Evolutionary conservation across 176 grass and related monocot genomes (phyloP).

Genomic region (Chloris gayana): DNA sequence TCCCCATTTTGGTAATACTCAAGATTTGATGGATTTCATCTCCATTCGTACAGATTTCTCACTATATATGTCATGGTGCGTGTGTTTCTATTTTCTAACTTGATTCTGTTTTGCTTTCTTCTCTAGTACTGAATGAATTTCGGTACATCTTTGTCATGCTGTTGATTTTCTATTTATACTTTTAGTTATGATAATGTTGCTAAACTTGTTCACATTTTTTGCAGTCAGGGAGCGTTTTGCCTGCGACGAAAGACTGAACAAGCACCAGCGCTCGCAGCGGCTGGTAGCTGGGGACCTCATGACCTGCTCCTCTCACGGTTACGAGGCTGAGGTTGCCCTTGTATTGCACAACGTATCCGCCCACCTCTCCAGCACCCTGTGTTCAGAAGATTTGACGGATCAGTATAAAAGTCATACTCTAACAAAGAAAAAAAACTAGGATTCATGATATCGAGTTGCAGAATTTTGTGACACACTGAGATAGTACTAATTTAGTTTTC

Average conservation of each 20-base stretch:
- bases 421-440: not conserved
- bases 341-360: slow-evolving; percentile 63
- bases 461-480: not conserved
- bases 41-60: not conserved
- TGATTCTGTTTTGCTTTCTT: slow-evolving; percentile 17
- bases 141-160: slow-evolving; percentile 7
- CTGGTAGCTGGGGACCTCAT: slow-evolving; percentile 84
- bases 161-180: not conserved
- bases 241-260: slow-evolving; percentile 55
- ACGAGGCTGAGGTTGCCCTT: slow-evolving; percentile 71
- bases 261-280: slow-evolving; percentile 58
- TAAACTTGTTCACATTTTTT: slow-evolving; percentile 24
- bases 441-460: not conserved
- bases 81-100: slow-evolving; percentile 25
- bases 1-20: not conserved
- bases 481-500: rapidly evolving
- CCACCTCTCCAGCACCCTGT: slow-evolving; percentile 64
- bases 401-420: not conserved
- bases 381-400: slow-evolving; percentile 25
- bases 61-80: not conserved
- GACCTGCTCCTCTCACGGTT: slow-evolving; percentile 91
- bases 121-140: slow-evolving; percentile 12
- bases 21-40: slow-evolving; percentile 14
- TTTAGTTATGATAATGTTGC: not conserved
- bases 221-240: slow-evolving; percentile 54